A percentile compares a stretch with the other conserved stretches of the same genome.
Conservation (phyloP, 1,139 yeast genomes). For the Hemisphaericaspora subhashii region DNA sequence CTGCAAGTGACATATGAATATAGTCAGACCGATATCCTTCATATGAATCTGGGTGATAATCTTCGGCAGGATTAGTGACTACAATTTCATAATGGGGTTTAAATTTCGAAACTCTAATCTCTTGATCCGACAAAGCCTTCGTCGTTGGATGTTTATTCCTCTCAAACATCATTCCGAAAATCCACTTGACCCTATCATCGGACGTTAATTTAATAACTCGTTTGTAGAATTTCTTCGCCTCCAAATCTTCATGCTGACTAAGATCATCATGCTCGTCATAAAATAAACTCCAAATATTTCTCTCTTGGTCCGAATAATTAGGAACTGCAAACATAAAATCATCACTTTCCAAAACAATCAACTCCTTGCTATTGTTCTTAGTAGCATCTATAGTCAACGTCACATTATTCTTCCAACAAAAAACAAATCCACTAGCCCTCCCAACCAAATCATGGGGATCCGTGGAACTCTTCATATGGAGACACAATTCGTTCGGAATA, state of each 20-base stretch:
- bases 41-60: constrained; percentile 67
- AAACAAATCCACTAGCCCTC: constrained; percentile 73
- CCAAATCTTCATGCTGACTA: constrained; percentile 24
- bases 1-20: constrained; percentile 71
- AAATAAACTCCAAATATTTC: constrained; percentile 38
- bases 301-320: constrained; percentile 39
- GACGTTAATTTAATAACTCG: constrained; percentile 40
- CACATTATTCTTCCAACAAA: constrained; percentile 74
- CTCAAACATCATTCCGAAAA: constrained; percentile 43
- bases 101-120: constrained; percentile 34
- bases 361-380: constrained; percentile 59
- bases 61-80: constrained; percentile 41
- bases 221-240: constrained; percentile 35
- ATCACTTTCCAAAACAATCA: constrained; percentile 64
- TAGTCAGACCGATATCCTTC: constrained; percentile 75
- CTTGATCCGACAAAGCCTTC: constrained; percentile 25
- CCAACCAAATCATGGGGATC: constrained; percentile 77
- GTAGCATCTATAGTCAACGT: constrained; percentile 58
- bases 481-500: constrained; percentile 48
- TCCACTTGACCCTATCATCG: constrained; percentile 43
- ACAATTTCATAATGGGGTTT: constrained; percentile 45
- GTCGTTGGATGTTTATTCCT: constrained; percentile 26
- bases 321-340: constrained; percentile 71
- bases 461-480: constrained; percentile 64
- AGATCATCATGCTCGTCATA: constrained; percentile 26